Conservation (phyloP, 1,284 basidiomycete species). For the Irpex sp. region DNA sequence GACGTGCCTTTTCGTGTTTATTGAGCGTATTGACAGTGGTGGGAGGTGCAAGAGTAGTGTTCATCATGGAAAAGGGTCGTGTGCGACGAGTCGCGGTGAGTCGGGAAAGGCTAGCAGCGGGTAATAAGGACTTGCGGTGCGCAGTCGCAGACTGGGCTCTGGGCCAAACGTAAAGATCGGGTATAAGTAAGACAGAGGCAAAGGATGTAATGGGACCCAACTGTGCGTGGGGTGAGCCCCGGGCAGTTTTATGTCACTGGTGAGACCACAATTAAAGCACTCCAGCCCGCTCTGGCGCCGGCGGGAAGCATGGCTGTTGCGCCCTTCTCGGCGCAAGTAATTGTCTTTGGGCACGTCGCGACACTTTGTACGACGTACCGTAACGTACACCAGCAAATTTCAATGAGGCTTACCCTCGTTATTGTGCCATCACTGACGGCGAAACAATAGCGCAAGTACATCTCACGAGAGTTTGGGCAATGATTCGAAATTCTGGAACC, state of each 20-base stretch:
- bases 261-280: background rate
- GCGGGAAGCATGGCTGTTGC: background rate
- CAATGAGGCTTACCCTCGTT: background rate
- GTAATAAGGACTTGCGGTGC: background rate
- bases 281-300: background rate
- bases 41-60: constrained; percentile 24
- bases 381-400: background rate
- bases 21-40: constrained; percentile 49
- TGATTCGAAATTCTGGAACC: background rate
- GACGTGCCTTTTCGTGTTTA: constrained; percentile 44
- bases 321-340: background rate
- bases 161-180: background rate
- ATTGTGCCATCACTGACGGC: background rate
- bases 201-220: background rate
- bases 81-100: background rate
- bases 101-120: background rate
- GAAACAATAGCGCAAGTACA: background rate
- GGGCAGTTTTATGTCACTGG: background rate
- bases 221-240: background rate
- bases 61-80: background rate
- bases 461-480: background rate
- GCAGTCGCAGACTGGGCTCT: background rate
- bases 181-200: background rate
- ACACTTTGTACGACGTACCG: background rate
- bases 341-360: background rate